These are phyloP conservation scores for Tylopilus sp. DNA, from an alignment of 1,284 basidiomycete genomes.

Conservation along the genomic window DNA sequence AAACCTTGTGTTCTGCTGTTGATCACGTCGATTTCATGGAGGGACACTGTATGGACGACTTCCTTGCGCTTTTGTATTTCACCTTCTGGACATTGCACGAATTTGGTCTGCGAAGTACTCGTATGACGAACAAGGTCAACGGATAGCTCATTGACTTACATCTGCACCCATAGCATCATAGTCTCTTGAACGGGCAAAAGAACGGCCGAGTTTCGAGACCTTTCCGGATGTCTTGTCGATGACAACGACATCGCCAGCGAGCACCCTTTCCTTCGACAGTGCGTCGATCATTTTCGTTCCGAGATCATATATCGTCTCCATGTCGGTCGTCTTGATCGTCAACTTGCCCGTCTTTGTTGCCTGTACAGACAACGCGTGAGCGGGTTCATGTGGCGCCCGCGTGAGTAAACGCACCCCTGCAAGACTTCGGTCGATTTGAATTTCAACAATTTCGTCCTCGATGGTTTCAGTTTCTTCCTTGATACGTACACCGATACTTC, in stretches of 20 bases:
- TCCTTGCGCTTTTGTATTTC: constrained; percentile 97
- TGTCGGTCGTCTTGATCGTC: constrained; percentile 97
- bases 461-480: constrained; percentile 98
- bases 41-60: constrained; percentile 92
- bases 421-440: constrained; percentile 94
- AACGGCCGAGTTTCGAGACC: constrained; percentile 92
- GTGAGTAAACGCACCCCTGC: constrained; percentile 73
- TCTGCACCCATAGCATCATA: constrained; percentile 99
- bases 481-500: constrained; percentile 94
- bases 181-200: constrained; percentile 92
- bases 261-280: constrained; percentile 92
- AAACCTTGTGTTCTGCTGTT: constrained; percentile 96
- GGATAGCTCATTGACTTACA: constrained; percentile 48
- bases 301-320: constrained; percentile 99
- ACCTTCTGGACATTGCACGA: constrained; percentile 96
- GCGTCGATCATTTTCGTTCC: constrained; percentile 99
- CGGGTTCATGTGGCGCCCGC: not conserved
- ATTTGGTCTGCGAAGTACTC: constrained; percentile 69
- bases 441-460: constrained; percentile 97
- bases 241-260: constrained; percentile 92
- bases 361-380: constrained; percentile 39
- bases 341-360: constrained; percentile 97
- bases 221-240: constrained; percentile 99
- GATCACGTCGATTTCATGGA: constrained; percentile 99
- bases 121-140: not conserved